Base-by-base conservation (phyloP, 2,329 filamentous ascomycete genomes). In the Lachnellula cervina region DNA sequence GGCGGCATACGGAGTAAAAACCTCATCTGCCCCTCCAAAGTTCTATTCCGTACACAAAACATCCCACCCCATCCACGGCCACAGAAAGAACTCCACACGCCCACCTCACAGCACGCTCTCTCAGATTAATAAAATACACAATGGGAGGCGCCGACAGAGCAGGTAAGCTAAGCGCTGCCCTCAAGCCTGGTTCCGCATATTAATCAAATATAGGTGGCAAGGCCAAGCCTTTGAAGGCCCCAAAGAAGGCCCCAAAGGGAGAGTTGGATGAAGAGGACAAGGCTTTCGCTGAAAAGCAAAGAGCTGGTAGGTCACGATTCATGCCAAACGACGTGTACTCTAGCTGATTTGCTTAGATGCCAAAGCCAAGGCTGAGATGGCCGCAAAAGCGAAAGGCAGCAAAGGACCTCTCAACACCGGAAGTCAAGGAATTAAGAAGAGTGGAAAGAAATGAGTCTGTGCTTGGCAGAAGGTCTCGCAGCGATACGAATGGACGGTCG, bases 391-490 rank as follows among this genome's bases (percentile, higher is more conserved):
- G 46, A 87, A 88, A 68, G 66, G 65, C 28, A 89, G 89, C 73
- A 96, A 95, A 77, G 93, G 93, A 3, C 92, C 93, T 38, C 72
- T 97, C 71, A 92, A 91, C 76, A 87, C 84, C 34, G 91, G 90
- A 35, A 74, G 80, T 49, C 90, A 95, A 76, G 91, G 90, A 60
- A 96, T 97, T 79, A 97, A 97, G 86, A 97, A 96, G 84, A 94
- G 89, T 60, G 92, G 91, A 74, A 96, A 97, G 88, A 96, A 97
- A 86, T 96, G 55, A 59, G 58, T 49, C 48, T 54, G 40, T 34
- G 42, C 16, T 6, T 19, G 35, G 17, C 19, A 6, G 42, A 43
- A n/a, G 46, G 34, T 8, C 38, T 49, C 28, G 21, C 32, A 37
- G 40, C 44, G 19, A 47, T 34, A 21, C 19, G 40, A 54, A n/a